Evolutionary conservation across 164 flowering plant genomes (phyloP).

Genomic region (Magnolia kwangsiensis): DNA sequence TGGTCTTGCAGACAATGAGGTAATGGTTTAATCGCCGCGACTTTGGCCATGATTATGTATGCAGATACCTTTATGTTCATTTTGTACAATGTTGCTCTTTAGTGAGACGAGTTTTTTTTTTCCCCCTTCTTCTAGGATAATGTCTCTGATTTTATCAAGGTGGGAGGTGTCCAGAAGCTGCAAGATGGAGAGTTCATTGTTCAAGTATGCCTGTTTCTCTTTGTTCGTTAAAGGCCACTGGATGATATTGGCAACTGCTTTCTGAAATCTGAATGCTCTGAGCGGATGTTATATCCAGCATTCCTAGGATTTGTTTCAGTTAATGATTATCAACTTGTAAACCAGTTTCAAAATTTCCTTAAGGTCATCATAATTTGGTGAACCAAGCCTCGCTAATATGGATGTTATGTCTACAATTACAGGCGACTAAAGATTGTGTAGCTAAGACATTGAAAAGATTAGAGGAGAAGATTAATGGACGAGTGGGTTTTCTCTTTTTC

Average conservation of each 20-base stretch:
- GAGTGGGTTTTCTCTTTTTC: constrained; percentile 43
- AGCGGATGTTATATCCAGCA: neutral
- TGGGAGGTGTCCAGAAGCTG: constrained; percentile 95
- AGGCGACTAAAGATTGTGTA: constrained; percentile 97
- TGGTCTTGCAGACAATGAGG: constrained; percentile 99
- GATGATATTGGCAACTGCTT: neutral
- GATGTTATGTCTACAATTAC: constrained; percentile 18
- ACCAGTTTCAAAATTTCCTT: neutral
- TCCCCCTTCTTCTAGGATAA: constrained; percentile 56
- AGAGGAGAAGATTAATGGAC: constrained; percentile 90
- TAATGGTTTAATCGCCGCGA: constrained; percentile 18
- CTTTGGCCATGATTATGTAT: neutral
- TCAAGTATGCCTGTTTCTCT: constrained; percentile 53
- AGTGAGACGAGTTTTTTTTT: neutral
- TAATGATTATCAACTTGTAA: neutral
- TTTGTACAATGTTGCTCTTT: neutral
- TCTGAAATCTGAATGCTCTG: neutral
- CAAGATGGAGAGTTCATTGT: constrained; percentile 98
- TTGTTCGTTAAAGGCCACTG: neutral
- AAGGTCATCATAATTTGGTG: constrained; percentile 4
- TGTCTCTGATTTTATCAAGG: constrained; percentile 85
- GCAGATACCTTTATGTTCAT: neutral
- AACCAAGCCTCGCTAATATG: neutral
- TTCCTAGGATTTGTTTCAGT: neutral
- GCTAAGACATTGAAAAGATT: constrained; percentile 94